These are phyloP conservation scores for Filobasidium floriforme DNA, from an alignment of 768 basidiomycete species.

Conservation along the genomic window DNA sequence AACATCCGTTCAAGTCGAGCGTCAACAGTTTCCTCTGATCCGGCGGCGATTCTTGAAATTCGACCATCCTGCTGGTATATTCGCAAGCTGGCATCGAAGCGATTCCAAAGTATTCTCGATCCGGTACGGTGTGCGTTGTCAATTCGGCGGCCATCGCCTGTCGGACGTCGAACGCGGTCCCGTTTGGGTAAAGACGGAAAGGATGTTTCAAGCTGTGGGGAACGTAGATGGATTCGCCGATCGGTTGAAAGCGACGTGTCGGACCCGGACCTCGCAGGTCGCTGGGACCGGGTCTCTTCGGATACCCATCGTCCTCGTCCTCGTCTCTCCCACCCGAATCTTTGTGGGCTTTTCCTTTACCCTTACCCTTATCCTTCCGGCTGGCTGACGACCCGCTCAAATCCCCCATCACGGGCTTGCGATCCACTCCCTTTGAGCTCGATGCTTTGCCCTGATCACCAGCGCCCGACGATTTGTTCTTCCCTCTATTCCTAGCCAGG, in stretches of 20 bases:
- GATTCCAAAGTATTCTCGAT: slow-evolving; percentile 13
- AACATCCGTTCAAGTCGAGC: slow-evolving; percentile 42
- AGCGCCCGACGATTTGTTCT: no score
- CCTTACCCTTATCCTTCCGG: no score
- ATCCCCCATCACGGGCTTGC: no score
- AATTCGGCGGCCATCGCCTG: not conserved
- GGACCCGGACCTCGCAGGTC: no score
- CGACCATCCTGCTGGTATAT: slow-evolving; percentile 10
- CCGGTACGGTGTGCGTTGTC: slow-evolving; percentile 10
- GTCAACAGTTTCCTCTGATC: slow-evolving; percentile 35
- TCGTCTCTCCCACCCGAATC: no score
- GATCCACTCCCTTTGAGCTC: no score
- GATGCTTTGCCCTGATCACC: no score
- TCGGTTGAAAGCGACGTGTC: slow-evolving; percentile 8
- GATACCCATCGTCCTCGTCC: no score
- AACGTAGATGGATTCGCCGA: slow-evolving; percentile 9
- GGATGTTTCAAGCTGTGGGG: slow-evolving; percentile 17
- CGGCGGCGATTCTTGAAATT: not conserved
- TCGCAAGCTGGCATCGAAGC: slow-evolving; percentile 7
- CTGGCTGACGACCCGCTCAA: no score
- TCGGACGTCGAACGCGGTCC: slow-evolving; percentile 12
- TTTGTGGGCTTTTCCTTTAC: no score
- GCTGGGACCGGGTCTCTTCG: no score
- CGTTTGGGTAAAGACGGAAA: slow-evolving; percentile 13
- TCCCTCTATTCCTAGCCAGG: no score